Evolutionary conservation across 768 basidiomycete species (phyloP).

Genomic region (Russula sp.): DNA sequence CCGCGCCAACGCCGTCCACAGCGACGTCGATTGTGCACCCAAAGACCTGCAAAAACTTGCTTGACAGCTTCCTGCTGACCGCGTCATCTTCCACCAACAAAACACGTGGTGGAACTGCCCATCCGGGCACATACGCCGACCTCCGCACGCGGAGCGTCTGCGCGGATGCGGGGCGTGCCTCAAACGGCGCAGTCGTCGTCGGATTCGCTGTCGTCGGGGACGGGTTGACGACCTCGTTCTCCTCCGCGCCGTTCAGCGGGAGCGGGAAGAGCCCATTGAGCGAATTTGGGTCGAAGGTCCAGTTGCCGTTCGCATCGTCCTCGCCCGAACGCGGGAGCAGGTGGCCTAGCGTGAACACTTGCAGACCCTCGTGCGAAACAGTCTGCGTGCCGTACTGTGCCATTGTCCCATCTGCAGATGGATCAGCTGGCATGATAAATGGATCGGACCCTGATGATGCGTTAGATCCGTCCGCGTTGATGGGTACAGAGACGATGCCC

Average conservation of each 20-base stretch:
- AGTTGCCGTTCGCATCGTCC: conserved; percentile 52
- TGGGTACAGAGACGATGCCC: conserved; percentile 4
- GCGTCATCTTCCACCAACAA: conserved; percentile 94
- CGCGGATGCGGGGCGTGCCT: conserved; percentile 23
- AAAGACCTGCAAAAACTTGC: conserved; percentile 92
- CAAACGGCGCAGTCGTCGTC: conserved; percentile 19
- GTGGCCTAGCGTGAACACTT: conserved; percentile 78
- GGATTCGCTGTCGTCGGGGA: conserved; percentile 5
- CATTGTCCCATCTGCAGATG: neutral
- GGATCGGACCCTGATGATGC: conserved; percentile 14
- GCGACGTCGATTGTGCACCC: conserved; percentile 94
- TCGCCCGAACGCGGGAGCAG: conserved; percentile 52
- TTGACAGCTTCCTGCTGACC: conserved; percentile 80
- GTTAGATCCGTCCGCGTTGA: conserved; percentile 19
- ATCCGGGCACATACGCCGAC: conserved; percentile 80
- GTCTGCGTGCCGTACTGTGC: conserved; percentile 25
- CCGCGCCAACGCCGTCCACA: conserved; percentile 86
- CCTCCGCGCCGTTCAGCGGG: conserved; percentile 4
- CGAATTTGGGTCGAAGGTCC: conserved; percentile 47
- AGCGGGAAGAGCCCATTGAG: conserved; percentile 27
- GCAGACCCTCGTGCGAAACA: conserved; percentile 54
- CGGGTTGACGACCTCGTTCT: neutral
- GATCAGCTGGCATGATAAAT: conserved; percentile 13
- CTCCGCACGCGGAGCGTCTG: conserved; percentile 63
- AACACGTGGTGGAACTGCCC: conserved; percentile 88